Conservation (phyloP, 345 rosid genomes). For the Erysimum cheiranthoides region DNA sequence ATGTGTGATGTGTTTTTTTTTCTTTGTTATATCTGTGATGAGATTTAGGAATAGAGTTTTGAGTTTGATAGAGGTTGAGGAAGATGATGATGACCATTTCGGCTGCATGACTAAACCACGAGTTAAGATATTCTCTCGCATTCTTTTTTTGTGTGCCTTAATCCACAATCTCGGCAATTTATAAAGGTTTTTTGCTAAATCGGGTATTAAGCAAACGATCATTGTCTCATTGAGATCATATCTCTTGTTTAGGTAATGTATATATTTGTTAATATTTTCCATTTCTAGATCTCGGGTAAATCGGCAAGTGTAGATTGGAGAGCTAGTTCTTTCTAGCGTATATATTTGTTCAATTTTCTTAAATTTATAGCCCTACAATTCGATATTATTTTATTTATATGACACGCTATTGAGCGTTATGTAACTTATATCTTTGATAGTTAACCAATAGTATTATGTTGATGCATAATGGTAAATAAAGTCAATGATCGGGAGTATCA, state of each 20-base stretch:
- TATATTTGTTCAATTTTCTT: no score
- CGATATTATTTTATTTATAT: not conserved
- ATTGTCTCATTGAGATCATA: not conserved
- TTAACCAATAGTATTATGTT: no score
- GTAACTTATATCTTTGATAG: no score
- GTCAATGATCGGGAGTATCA: not conserved
- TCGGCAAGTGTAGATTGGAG: not conserved
- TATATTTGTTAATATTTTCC: no score
- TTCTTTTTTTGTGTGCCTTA: constrained; percentile 15
- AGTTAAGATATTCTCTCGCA: not conserved
- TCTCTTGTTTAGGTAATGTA: not conserved
- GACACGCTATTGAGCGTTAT: not conserved
- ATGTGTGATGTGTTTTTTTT: no score
- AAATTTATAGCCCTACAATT: no score
- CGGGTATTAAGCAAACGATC: no score
- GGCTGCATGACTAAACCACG: constrained; percentile 36
- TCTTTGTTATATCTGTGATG: constrained; percentile 24
- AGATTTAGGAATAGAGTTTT: constrained; percentile 68
- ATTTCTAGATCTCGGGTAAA: not conserved
- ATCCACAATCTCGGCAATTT: constrained; percentile 46
- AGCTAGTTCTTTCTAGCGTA: no score
- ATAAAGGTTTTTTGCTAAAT: constrained; percentile 12
- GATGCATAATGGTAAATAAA: no score
- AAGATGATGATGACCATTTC: constrained; percentile 24
- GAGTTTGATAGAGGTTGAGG: constrained; percentile 52